These are phyloP conservation scores for Pseudogymnoascus sp. DNA, from an alignment of 2,329 filamentous ascomycete species.

Conservation along the genomic window DNA sequence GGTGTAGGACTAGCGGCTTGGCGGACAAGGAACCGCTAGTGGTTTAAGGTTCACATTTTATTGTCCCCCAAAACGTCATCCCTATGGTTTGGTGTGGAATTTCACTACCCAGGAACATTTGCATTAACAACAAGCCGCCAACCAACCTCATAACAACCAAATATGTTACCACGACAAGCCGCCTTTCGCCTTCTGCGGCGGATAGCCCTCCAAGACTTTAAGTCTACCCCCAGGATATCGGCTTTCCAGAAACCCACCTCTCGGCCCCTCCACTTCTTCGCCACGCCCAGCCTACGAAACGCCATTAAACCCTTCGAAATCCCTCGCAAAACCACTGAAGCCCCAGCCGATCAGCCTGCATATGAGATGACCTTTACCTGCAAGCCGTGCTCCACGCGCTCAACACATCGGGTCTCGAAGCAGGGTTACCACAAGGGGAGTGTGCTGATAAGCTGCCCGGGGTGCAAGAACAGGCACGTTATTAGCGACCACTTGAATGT, in stretches of 20 bases:
- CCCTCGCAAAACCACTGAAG: background rate
- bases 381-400: slow-evolving; percentile 71
- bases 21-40: background rate
- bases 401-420: slow-evolving; percentile 80
- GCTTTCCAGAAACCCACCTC: background rate
- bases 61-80: background rate
- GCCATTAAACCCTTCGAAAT: background rate
- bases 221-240: background rate
- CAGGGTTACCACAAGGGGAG: slow-evolving; percentile 92
- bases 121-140: background rate
- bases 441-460: slow-evolving; percentile 79
- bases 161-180: slow-evolving; percentile 16
- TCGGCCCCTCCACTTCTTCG: background rate
- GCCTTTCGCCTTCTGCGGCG: slow-evolving; percentile 3
- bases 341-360: slow-evolving; percentile 42
- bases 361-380: slow-evolving; percentile 93
- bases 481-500: slow-evolving; percentile 82
- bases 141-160: background rate
- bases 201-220: slow-evolving; percentile 7
- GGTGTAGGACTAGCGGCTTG: background rate
- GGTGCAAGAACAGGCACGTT: slow-evolving; percentile 78
- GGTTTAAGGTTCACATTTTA: slow-evolving; percentile 7
- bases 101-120: background rate
- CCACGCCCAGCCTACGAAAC: slow-evolving; percentile 5
- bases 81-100: background rate